These are phyloP conservation scores for Sonneratia caseolaris DNA, from an alignment of 345 rosid species.

Conservation along the genomic window DNA sequence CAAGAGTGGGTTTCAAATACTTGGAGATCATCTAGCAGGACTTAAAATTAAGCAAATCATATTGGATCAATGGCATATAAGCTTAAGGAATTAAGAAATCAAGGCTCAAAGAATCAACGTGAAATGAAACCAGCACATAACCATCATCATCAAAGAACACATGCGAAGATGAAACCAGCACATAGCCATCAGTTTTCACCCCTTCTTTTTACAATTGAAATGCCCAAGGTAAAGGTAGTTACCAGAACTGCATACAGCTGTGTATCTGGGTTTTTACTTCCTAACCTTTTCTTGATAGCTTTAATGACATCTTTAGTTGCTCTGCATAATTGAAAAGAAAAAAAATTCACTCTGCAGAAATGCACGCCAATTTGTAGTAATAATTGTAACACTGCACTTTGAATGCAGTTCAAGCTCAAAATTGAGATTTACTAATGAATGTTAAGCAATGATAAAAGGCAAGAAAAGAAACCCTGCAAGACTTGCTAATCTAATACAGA, in stretches of 20 bases:
- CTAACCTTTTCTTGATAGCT: conserved; percentile 83
- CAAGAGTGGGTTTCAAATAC: not conserved
- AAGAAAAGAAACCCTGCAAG: too few species aligned
- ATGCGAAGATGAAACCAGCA: not conserved
- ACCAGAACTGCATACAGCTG: conserved; percentile 83
- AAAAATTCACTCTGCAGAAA: not conserved
- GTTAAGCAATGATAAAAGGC: not conserved
- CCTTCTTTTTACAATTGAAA: not conserved
- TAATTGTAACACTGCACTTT: not conserved
- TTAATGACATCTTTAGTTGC: conserved; percentile 74
- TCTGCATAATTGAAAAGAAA: conserved; percentile 28
- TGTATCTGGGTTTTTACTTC: conserved; percentile 50
- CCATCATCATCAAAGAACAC: not conserved
- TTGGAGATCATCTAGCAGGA: not conserved
- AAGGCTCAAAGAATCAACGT: not conserved
- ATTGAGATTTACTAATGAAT: not conserved
- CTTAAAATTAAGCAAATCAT: not conserved
- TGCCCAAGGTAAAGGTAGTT: conserved; percentile 5
- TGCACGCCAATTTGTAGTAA: too few species aligned
- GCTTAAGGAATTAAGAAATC: not conserved
- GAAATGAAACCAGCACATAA: not conserved
- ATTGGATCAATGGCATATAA: not conserved
- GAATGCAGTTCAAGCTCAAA: not conserved
- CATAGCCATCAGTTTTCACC: not conserved
- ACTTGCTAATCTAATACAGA: too few species aligned